phyloP scores from a whole-genome alignment of 805 yeast species.

The Myxozyma sirexii region DNA sequence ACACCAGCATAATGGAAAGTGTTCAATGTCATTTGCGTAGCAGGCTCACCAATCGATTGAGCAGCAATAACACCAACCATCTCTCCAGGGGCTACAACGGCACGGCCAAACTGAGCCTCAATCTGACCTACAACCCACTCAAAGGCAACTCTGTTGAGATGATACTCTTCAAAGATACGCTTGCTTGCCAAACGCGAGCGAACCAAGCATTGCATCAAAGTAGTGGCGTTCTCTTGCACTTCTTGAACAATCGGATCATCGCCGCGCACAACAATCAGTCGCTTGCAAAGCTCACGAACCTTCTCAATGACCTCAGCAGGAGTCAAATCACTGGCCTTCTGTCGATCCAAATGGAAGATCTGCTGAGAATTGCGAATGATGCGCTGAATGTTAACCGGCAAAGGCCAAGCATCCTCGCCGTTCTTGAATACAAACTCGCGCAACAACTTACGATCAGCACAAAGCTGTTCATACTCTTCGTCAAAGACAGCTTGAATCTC shows the following conservation, averaged over 20 bases:
- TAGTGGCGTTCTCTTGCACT: conserved; percentile 91
- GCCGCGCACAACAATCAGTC: conserved; percentile 80
- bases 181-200: conserved; percentile 91
- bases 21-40: conserved; percentile 95
- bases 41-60: conserved; percentile 97
- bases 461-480: conserved; percentile 77
- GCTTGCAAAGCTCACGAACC: conserved; percentile 68
- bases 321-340: conserved; percentile 86
- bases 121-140: conserved; percentile 96
- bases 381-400: conserved; percentile 96
- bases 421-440: conserved; percentile 81
- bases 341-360: conserved; percentile 89
- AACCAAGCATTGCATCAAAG: conserved; percentile 84
- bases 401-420: conserved; percentile 96
- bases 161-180: conserved; percentile 88
- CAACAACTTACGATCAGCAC: conserved; percentile 74
- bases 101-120: conserved; percentile 88
- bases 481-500: conserved; percentile 80
- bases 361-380: conserved; percentile 96
- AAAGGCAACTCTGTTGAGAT: conserved; percentile 80
- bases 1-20: conserved; percentile 99
- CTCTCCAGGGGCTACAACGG: conserved; percentile 94
- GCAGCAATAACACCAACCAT: conserved; percentile 99
- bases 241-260: conserved; percentile 69
- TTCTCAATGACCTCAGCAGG: conserved; percentile 76